Evolutionary conservation across 352 stramenopile genomes (phyloP).

Genomic region (Globisporangium perplexum): DNA sequence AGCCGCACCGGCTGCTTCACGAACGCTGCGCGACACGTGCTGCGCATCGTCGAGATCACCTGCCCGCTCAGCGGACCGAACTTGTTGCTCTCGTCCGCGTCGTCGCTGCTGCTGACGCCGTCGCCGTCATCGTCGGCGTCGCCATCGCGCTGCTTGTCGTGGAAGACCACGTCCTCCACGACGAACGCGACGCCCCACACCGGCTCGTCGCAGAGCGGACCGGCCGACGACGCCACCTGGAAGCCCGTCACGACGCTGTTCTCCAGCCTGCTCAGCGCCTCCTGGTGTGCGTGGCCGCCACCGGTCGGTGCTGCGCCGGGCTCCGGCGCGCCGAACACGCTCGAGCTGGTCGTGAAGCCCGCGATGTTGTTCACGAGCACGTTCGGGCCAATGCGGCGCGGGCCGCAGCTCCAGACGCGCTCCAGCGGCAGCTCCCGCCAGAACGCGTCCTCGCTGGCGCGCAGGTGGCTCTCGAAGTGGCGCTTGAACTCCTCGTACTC

Average conservation of each 20-base stretch:
- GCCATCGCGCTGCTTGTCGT: constrained; percentile 23
- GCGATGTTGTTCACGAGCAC: constrained; percentile 75
- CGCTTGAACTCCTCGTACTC: constrained; percentile 26
- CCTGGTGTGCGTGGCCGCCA: constrained; percentile 11
- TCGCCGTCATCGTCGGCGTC: too few species aligned
- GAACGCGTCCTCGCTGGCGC: constrained; percentile 37
- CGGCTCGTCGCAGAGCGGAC: constrained; percentile 88
- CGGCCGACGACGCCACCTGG: constrained; percentile 69
- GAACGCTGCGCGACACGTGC: constrained; percentile 63
- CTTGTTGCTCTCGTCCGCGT: constrained; percentile 25
- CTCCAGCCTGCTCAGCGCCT: constrained; percentile 54
- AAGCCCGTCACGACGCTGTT: constrained; percentile 83
- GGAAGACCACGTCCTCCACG: constrained; percentile 72
- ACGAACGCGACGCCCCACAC: constrained; percentile 88
- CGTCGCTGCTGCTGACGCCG: constrained; percentile 10
- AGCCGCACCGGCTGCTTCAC: constrained; percentile 85
- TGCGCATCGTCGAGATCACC: constrained; percentile 79
- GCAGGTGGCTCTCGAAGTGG: constrained; percentile 41
- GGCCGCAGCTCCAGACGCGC: constrained; percentile 71
- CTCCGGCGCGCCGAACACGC: constrained; percentile 6
- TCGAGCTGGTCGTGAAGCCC: constrained; percentile 17
- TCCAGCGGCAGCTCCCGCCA: constrained; percentile 46
- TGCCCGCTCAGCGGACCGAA: constrained; percentile 75
- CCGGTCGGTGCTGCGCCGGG: neutral
- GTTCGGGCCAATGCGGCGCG: constrained; percentile 66